Conservation (phyloP, 2,329 filamentous ascomycete species). For the Aspergillus pseudoglaucus region DNA sequence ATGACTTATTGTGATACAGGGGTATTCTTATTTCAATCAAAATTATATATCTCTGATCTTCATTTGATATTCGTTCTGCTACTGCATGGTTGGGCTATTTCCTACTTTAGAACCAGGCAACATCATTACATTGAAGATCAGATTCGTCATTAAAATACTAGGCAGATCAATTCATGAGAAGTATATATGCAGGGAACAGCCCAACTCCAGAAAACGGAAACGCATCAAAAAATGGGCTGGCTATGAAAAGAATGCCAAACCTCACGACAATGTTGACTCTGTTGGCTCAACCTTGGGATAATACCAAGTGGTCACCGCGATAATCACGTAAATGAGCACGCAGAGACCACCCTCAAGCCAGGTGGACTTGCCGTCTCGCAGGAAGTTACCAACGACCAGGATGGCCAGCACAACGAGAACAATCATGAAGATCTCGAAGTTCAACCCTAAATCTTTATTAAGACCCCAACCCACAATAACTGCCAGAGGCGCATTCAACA, state of each 20-base stretch:
- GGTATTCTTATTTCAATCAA: neutral
- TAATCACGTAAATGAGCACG: slow-evolving; percentile 58
- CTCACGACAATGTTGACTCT: neutral
- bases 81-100: too few relatives aligned
- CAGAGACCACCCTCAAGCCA: slow-evolving; percentile 82
- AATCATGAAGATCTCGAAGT: slow-evolving; percentile 84
- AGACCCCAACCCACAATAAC: slow-evolving; percentile 80
- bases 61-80: too few relatives aligned
- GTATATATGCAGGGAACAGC: neutral
- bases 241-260: neutral
- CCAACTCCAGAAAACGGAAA: neutral
- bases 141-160: too few relatives aligned
- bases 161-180: neutral
- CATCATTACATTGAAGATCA: too few relatives aligned
- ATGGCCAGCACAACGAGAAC: slow-evolving; percentile 75
- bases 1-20: neutral
- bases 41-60: too few relatives aligned
- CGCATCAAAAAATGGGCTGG: neutral
- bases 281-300: slow-evolving; percentile 47
- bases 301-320: slow-evolving; percentile 56
- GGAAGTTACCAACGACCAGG: slow-evolving; percentile 77
- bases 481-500: slow-evolving; percentile 78
- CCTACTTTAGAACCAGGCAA: too few relatives aligned
- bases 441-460: slow-evolving; percentile 63
- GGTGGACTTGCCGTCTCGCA: slow-evolving; percentile 82